A percentile compares a stretch with the other conserved stretches of the same genome.
phyloP scores from a whole-genome alignment of 1,139 yeast genomes.

The Suhomyces maxii region DNA sequence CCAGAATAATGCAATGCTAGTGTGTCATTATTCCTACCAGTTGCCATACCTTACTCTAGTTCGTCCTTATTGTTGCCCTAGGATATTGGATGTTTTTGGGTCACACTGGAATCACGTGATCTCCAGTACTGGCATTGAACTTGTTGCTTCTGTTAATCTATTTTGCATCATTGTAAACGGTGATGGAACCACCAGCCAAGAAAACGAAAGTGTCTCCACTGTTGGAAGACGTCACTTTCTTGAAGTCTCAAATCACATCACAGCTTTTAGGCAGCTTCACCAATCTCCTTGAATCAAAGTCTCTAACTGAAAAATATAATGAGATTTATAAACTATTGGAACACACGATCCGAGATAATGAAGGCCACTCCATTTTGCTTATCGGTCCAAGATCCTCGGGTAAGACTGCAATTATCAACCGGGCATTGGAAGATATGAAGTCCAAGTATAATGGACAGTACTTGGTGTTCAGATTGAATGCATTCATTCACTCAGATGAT shows the following conservation, averaged over 20 bases:
- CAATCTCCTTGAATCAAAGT: conserved; percentile 20
- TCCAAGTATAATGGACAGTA: conserved; percentile 45
- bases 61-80: no score
- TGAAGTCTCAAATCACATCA: conserved; percentile 19
- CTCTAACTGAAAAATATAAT: conserved; percentile 34
- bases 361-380: conserved; percentile 78
- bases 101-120: no score
- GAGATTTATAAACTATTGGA: conserved; percentile 60
- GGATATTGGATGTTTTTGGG: no score
- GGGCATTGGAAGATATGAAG: conserved; percentile 52
- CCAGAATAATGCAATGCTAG: no score
- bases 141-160: not conserved
- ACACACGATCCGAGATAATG: conserved; percentile 65
- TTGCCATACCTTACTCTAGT: no score
- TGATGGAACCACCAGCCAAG: not conserved
- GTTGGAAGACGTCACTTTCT: conserved; percentile 12
- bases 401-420: conserved; percentile 63
- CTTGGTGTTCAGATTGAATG: conserved; percentile 65
- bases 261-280: conserved; percentile 23
- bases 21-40: no score
- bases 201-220: not conserved
- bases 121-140: no score
- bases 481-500: conserved; percentile 75
- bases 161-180: not conserved
- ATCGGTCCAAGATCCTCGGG: conserved; percentile 84